phyloP scores from a whole-genome alignment of 2,329 filamentous ascomycete species.

The Ophiostoma ulmi region DNA sequence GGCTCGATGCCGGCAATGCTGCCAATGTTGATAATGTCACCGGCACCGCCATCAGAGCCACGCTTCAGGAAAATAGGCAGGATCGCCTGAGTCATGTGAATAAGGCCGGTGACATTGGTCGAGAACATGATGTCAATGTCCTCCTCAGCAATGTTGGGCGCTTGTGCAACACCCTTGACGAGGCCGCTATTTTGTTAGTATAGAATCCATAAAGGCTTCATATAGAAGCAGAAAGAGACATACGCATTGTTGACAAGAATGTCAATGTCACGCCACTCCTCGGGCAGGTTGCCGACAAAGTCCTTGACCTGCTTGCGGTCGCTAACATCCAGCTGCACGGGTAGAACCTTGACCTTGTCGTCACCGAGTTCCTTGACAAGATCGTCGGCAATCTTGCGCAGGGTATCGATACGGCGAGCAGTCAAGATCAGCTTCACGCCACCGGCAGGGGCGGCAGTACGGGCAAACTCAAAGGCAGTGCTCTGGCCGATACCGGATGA shows the following conservation, averaged over 20 bases:
- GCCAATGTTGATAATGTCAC: conserved; percentile 93
- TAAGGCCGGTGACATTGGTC: conserved; percentile 90
- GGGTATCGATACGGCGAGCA: conserved; percentile 73
- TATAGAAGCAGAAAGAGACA: conserved; percentile 34
- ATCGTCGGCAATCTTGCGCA: conserved; percentile 70
- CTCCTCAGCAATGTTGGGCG: conserved; percentile 72
- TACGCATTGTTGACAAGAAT: conserved; percentile 95
- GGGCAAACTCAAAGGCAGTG: conserved; percentile 86
- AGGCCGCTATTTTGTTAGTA: conserved; percentile 58
- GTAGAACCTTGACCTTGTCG: conserved; percentile 78
- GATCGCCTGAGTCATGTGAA: conserved; percentile 93
- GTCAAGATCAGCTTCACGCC: conserved; percentile 80
- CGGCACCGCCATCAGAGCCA: conserved; percentile 63
- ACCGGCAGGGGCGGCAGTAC: conserved; percentile 61
- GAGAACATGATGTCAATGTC: conserved; percentile 85
- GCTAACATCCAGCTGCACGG: conserved; percentile 83
- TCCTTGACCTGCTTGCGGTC: conserved; percentile 65
- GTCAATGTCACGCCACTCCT: conserved; percentile 78
- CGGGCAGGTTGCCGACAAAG: conserved; percentile 69
- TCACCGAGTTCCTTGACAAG: conserved; percentile 75
- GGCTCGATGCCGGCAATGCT: conserved; percentile 86
- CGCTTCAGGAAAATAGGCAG: conserved; percentile 75
- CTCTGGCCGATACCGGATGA: conserved; percentile 84
- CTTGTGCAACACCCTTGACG: conserved; percentile 80
- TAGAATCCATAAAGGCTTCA: background rate